Evolutionary conservation across 176 grass and related monocot genomes (phyloP), one percentile per base, ranked within the genome.

Genomic region (Rhynchospora breviuscula): DNA sequence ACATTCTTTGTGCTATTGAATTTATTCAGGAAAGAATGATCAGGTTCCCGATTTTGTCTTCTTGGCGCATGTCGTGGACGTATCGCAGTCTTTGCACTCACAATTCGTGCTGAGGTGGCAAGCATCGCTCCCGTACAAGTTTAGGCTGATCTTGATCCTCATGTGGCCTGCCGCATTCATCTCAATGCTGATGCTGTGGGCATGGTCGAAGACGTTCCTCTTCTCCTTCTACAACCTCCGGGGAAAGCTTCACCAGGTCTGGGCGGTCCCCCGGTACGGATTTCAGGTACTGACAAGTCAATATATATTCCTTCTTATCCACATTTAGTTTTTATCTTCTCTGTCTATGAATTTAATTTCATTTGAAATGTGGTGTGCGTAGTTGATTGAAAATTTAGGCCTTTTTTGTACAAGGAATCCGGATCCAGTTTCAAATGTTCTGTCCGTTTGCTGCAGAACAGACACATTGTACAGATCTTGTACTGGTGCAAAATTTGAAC

Each of bases 11-110:
- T 31, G 15, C 0, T 71, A 2, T 57, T 82, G 7, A 17, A 8
- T 17, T 15, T 35, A 82, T 82, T 79, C 80, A 89, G 88, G 84
- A n/a, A 83, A 92, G 25, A 83, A 73, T 62, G 86, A 92, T 80
- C 76, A 90, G 74, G 91, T 85, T 59, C 92, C 95, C 12, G 92
- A 91, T 53, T 98, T 95, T 83, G 95, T 98, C 79, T 98, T 93
- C 85, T 67, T 98, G 57, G 95, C 88, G 10, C 95, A 98, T 45
- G 92, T 83, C 9, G 92, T 98, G 85, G 95, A 98, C 81, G 63
- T 95, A 22, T 78, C 88, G 69, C 89, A 90, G 67, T 98, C 95
- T 7, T 6, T 95, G 60, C 95, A 98, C 69, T 78, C 84, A 19
- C 63, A 90, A 8, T 98, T 98, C 82, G 79, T 91, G 35, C 78